These are phyloP conservation scores for Aspergillus fumigatiaffinis DNA, from an alignment of 2,329 filamentous ascomycete genomes.

Conservation along the genomic window DNA sequence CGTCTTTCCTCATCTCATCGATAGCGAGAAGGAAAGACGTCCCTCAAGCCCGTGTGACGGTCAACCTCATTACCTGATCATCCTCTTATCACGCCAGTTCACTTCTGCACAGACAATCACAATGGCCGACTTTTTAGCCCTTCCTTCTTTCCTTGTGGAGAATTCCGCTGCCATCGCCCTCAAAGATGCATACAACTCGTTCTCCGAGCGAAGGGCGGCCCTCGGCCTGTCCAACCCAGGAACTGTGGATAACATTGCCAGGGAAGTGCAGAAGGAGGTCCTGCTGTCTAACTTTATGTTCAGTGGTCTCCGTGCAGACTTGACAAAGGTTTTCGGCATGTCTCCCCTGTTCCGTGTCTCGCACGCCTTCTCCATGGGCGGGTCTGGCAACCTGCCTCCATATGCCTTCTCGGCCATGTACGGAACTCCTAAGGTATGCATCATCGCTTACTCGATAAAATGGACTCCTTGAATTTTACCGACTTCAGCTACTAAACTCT, in stretches of 20 bases:
- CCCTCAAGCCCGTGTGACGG: slow-evolving; percentile 24
- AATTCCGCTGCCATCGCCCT: slow-evolving; percentile 69
- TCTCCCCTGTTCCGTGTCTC: slow-evolving; percentile 94
- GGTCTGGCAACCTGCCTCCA: slow-evolving; percentile 75
- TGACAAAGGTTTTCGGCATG: slow-evolving; percentile 95
- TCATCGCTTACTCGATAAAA: slow-evolving; percentile 13
- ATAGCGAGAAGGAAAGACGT: slow-evolving; percentile 20
- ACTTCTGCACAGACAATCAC: slow-evolving; percentile 18
- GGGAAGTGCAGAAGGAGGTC: slow-evolving; percentile 94
- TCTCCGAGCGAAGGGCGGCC: slow-evolving; percentile 80
- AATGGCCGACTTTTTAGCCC: slow-evolving; percentile 44
- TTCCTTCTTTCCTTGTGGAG: slow-evolving; percentile 64
- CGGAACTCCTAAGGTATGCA: slow-evolving; percentile 80
- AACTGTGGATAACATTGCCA: slow-evolving; percentile 80
- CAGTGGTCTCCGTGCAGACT: slow-evolving; percentile 88
- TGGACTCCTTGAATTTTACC: background rate
- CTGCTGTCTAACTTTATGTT: slow-evolving; percentile 97
- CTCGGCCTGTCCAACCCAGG: slow-evolving; percentile 90
- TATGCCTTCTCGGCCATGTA: slow-evolving; percentile 95
- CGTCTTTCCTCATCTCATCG: slow-evolving; percentile 20
- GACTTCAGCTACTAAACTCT: slow-evolving; percentile 2
- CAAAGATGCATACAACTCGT: slow-evolving; percentile 73
- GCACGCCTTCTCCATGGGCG: slow-evolving; percentile 91
- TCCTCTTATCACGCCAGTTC: slow-evolving; percentile 5
- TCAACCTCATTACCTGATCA: slow-evolving; percentile 8